Evolutionary conservation across 768 basidiomycete species (phyloP), one percentile per base, ranked within the genome.

Genomic region (Nidularia pulvinata): DNA sequence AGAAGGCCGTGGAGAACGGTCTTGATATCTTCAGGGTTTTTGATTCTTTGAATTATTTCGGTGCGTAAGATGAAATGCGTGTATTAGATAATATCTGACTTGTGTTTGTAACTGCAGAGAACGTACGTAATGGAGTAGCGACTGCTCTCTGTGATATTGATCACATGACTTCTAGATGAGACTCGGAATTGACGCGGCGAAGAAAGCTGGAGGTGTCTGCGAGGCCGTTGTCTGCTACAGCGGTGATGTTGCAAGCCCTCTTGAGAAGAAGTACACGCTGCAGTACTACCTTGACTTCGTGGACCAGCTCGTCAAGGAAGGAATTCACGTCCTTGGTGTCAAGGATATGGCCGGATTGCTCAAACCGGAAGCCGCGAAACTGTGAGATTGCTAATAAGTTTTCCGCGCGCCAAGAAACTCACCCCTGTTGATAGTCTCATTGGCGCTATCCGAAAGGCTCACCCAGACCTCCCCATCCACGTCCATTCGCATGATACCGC

Each of bases 401-500:
- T 9, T 47, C 51, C 46, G 53, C 11, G 16, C 11, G 16, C 5
- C 16, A 42, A 42, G 11, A 19, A 11, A 13, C 39, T 13, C 39
- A n/a, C 14, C 25, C n/a, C 10, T 30, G 13, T n/a, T 30, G 10
- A 46, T 54, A 95, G 93, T 46, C 87, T 99, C 59, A 88, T 99
- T 65, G 89, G 93, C 59, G 89, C 95, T 10, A 96, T 99, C 71
- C 85, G 97, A 66, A 85, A 92, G 76, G 95, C 93, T 61, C 90
- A 98, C 72, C 97, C 97, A 39, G 95, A 97, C 67, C 83, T 99
- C 52, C 95, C 97, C 33, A 98, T 99, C 69, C 97, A 99, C 69
- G 96, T 99, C 36, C 97, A 99, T 76, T 98, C 97, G 10, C 97
- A 99, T 71, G 97, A 99, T 72, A 99, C 97, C 32, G 97, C 97